Conservation (phyloP, 768 basidiomycete species). For the Galerina sulciceps region DNA sequence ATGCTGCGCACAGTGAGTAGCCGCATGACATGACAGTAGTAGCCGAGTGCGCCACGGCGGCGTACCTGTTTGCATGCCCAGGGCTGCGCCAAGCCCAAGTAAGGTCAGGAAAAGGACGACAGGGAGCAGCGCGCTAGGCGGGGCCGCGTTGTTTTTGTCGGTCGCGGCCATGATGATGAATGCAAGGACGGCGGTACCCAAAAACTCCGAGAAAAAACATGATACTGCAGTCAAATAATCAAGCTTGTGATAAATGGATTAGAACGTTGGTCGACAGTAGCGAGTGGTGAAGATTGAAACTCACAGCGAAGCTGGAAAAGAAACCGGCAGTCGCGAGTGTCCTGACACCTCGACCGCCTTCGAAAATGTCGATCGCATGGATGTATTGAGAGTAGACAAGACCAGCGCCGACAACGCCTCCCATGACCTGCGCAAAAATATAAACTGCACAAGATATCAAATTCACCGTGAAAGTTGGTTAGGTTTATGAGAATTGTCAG, state of each 20-base stretch:
- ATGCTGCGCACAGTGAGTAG: constrained; percentile 36
- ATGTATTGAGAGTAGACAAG: constrained; percentile 68
- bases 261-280: neutral
- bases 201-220: constrained; percentile 54
- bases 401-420: constrained; percentile 62
- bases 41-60: constrained; percentile 1
- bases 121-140: constrained; percentile 51
- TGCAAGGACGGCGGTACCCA: constrained; percentile 59
- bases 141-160: constrained; percentile 57
- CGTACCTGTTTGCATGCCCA: constrained; percentile 66
- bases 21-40: neutral
- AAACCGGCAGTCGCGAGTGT: constrained; percentile 60
- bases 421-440: constrained; percentile 58
- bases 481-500: neutral
- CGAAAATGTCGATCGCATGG: constrained; percentile 68
- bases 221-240: constrained; percentile 42
- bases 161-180: constrained; percentile 56
- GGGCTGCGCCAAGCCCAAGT: constrained; percentile 56
- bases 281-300: constrained; percentile 17
- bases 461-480: neutral
- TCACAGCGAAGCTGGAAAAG: constrained; percentile 65
- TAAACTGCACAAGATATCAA: constrained; percentile 23
- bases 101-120: constrained; percentile 58
- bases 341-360: constrained; percentile 56
- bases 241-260: constrained; percentile 11